These are phyloP conservation scores for Plasmopara viticola DNA, from an alignment of 352 stramenopile genomes.

Conservation along the genomic window DNA sequence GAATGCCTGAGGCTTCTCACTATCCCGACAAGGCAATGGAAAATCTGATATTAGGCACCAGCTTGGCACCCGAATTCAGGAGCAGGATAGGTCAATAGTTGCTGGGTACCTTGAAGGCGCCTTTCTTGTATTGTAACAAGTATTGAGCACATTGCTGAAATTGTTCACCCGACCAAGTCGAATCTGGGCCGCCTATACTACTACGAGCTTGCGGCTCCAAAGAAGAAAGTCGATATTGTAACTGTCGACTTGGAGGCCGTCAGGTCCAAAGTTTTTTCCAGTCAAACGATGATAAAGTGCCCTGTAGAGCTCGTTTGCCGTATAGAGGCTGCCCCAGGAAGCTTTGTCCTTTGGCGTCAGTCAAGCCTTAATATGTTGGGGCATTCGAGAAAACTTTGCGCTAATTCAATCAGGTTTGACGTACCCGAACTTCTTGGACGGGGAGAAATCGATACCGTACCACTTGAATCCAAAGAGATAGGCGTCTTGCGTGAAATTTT, in stretches of 20 bases:
- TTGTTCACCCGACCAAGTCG: not conserved
- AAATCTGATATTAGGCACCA: not conserved
- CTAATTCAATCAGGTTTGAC: not conserved
- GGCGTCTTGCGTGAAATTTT: not conserved
- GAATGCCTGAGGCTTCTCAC: not conserved
- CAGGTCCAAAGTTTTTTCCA: not conserved
- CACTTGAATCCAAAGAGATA: no score
- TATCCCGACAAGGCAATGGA: not conserved
- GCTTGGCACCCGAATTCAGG: not conserved
- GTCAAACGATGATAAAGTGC: not conserved
- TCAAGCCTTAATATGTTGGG: not conserved
- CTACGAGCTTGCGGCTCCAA: not conserved
- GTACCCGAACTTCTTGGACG: not conserved
- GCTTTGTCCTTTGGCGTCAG: not conserved
- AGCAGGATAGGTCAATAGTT: not conserved
- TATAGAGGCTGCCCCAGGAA: not conserved
- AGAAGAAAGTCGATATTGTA: not conserved
- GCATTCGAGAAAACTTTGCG: not conserved
- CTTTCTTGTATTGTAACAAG: not conserved
- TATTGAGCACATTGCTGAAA: not conserved
- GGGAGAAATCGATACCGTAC: not conserved
- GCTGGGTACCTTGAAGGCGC: not conserved
- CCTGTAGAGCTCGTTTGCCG: not conserved
- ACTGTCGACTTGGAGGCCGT: not conserved
- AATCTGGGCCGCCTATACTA: not conserved